phyloP scores from a whole-genome alignment of 1,284 basidiomycete species.

The Pyrrhoderma noxium region DNA sequence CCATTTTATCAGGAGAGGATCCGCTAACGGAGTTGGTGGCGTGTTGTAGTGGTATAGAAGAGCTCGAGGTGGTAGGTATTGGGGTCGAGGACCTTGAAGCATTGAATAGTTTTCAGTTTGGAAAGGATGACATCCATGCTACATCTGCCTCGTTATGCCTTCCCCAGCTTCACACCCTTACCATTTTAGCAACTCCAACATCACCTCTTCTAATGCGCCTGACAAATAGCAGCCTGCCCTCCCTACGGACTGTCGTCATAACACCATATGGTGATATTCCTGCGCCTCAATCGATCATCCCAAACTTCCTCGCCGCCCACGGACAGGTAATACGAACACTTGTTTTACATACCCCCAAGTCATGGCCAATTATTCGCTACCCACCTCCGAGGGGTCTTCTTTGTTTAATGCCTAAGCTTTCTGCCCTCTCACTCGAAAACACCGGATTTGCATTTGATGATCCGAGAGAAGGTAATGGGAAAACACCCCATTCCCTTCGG shows the following conservation, averaged over 20 bases:
- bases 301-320: conserved; percentile 56
- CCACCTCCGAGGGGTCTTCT: conserved; percentile 52
- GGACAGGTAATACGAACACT: conserved; percentile 56
- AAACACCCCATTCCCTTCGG: conserved; percentile 38
- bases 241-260: conserved; percentile 60
- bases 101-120: conserved; percentile 17
- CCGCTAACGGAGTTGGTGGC: conserved; percentile 50
- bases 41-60: conserved; percentile 51
- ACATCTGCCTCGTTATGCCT: conserved; percentile 40
- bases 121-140: conserved; percentile 23
- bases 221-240: conserved; percentile 54
- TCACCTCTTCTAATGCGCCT: conserved; percentile 60
- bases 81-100: conserved; percentile 48
- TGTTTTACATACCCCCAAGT: conserved; percentile 60
- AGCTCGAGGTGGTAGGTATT: conserved; percentile 56
- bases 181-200: conserved; percentile 58
- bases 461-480: conserved; percentile 20
- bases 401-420: conserved; percentile 46
- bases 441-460: conserved; percentile 22
- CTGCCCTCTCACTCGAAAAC: conserved; percentile 57
- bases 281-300: conserved; percentile 48
- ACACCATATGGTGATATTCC: conserved; percentile 65
- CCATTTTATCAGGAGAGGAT: conserved; percentile 30
- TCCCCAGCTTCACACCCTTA: conserved; percentile 53
- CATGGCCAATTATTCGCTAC: conserved; percentile 56